Evolutionary conservation across 2,329 filamentous ascomycete genomes (phyloP).

Genomic region (Colletotrichum paranaense): DNA sequence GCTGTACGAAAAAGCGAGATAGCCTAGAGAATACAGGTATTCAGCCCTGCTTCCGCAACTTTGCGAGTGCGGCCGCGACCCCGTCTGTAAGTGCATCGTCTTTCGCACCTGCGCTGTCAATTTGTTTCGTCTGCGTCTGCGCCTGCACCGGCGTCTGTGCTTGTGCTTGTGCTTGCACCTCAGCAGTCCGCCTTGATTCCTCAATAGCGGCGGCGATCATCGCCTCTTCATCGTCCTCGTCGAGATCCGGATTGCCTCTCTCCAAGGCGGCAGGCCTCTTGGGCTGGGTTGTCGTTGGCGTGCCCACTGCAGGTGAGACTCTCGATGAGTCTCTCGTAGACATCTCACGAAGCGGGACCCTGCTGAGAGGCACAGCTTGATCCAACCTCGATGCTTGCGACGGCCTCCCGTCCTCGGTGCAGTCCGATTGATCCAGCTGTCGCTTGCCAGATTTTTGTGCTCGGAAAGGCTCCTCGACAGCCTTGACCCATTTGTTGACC

Average conservation of each 20-base stretch:
- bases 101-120: conserved; percentile 37
- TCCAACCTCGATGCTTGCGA: conserved; percentile 46
- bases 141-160: conserved; percentile 35
- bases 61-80: conserved; percentile 71
- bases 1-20: not conserved
- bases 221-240: conserved; percentile 61
- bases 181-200: conserved; percentile 55
- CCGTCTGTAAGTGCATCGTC: conserved; percentile 65
- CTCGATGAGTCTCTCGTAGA: conserved; percentile 34
- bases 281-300: conserved; percentile 18
- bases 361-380: conserved; percentile 52
- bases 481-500: conserved; percentile 84
- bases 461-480: conserved; percentile 87
- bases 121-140: conserved; percentile 36
- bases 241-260: conserved; percentile 50
- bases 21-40: not conserved
- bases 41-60: conserved; percentile 60
- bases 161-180: conserved; percentile 35
- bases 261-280: conserved; percentile 48
- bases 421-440: conserved; percentile 38
- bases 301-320: conserved; percentile 38
- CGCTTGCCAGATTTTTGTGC: conserved; percentile 75
- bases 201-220: conserved; percentile 60
- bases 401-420: conserved; percentile 40
- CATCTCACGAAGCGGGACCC: conserved; percentile 55